Percentiles rank a stretch among this genome's conserved stretches.
Conservation (phyloP, 2,329 filamentous ascomycete genomes). For the Cladosporium sp. region DNA sequence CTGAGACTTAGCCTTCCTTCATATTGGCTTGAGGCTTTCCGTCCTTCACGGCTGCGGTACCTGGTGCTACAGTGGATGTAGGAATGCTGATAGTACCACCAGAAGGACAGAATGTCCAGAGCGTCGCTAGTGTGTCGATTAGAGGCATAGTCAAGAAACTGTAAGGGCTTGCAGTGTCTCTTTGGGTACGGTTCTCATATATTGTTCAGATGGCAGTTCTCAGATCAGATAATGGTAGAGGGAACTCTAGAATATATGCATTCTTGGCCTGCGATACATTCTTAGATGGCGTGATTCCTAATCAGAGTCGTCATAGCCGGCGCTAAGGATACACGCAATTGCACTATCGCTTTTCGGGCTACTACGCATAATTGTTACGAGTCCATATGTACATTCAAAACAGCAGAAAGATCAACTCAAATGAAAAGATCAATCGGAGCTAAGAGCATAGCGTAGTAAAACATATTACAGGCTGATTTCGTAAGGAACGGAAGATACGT, state of each 20-base stretch:
- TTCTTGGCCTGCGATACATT: not conserved
- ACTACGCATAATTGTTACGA: not conserved
- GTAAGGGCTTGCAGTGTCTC: not conserved
- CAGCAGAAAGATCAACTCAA: no score
- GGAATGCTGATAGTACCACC: slow-evolving; percentile 4
- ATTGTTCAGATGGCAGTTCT: not conserved
- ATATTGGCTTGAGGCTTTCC: not conserved
- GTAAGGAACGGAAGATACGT: no score
- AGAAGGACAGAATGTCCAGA: slow-evolving; percentile 14
- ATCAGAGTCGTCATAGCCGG: slow-evolving; percentile 3
- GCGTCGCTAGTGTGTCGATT: slow-evolving; percentile 2
- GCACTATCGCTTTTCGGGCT: not conserved
- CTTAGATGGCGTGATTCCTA: slow-evolving; percentile 14
- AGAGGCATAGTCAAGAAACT: not conserved
- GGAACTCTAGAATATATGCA: not conserved
- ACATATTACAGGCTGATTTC: no score
- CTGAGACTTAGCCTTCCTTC: not conserved
- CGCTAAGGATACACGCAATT: not conserved
- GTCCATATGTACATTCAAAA: not conserved
- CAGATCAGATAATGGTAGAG: not conserved
- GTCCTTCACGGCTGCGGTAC: not conserved
- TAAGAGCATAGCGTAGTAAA: no score
- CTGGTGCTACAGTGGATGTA: not conserved
- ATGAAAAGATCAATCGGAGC: no score
- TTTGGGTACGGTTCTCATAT: not conserved